These are phyloP conservation scores for Triticum monococcum DNA, from an alignment of 176 grass and related monocot genomes.

Conservation along the genomic window DNA sequence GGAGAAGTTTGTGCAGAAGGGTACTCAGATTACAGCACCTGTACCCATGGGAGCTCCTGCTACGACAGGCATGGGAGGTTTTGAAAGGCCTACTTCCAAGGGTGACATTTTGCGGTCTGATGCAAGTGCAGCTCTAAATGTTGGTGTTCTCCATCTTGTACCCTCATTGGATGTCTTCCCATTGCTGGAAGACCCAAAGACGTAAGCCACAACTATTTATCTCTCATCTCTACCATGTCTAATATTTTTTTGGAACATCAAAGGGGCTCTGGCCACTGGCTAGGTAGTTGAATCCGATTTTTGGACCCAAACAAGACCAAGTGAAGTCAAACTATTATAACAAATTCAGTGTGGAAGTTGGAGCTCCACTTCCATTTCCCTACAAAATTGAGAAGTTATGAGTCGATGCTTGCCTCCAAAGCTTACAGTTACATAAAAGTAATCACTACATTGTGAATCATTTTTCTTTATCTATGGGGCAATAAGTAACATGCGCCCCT, in stretches of 20 bases:
- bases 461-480: neutral
- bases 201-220: conserved; percentile 53
- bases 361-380: neutral
- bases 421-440: neutral
- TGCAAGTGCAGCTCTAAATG: conserved; percentile 86
- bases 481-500: neutral
- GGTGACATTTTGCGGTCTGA: conserved; percentile 87
- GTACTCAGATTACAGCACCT: conserved; percentile 94
- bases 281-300: conserved; percentile 13
- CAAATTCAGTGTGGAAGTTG: conserved; percentile 25
- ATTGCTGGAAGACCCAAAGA: conserved; percentile 83
- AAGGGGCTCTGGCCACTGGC: neutral
- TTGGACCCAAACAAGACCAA: neutral
- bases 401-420: neutral
- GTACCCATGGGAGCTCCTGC: conserved; percentile 89
- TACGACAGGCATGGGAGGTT: conserved; percentile 98
- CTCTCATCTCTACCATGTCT: conserved; percentile 27
- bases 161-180: conserved; percentile 94
- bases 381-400: conserved; percentile 8
- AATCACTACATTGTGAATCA: neutral
- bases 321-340: conserved; percentile 6
- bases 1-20: conserved; percentile 99
- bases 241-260: neutral
- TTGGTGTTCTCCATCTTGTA: conserved; percentile 96
- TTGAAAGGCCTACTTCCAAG: conserved; percentile 88